Conservation (phyloP, 306 rosid species). For the Corylus heterophylla region DNA sequence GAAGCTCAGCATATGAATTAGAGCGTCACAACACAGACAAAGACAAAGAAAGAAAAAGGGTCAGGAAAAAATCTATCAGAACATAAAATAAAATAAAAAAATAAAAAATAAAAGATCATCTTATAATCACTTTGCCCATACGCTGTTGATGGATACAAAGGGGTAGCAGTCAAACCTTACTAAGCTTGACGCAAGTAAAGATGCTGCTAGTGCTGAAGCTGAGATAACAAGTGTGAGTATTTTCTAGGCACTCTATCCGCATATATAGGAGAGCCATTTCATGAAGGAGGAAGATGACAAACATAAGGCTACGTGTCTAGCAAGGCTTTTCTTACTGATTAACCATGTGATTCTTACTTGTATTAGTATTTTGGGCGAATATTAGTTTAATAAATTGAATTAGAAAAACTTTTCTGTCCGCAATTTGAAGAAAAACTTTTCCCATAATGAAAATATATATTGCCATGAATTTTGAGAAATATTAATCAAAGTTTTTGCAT, state of each 20-base stretch:
- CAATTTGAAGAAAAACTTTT: too few species aligned
- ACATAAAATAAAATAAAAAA: too few species aligned
- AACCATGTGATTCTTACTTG: too few species aligned
- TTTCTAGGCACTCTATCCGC: neutral
- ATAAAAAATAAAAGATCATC: neutral
- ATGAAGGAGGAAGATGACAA: neutral
- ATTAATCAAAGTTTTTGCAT: neutral
- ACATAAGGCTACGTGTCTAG: neutral
- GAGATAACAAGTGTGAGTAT: neutral
- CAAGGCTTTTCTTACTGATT: neutral
- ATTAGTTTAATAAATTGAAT: too few species aligned
- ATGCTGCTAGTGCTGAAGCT: neutral
- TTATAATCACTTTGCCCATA: conserved; percentile 13
- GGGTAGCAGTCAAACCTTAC: conserved; percentile 15
- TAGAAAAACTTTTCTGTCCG: too few species aligned
- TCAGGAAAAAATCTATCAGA: neutral
- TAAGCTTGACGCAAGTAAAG: neutral
- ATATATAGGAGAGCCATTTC: neutral
- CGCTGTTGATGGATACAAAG: neutral
- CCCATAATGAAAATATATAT: too few species aligned
- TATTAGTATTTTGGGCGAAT: too few species aligned
- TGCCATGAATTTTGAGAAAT: too few species aligned
- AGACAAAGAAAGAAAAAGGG: neutral
- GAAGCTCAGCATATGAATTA: neutral
- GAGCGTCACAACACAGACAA: neutral